Base-by-base conservation (phyloP, 139 green algal genomes). In the Zygnema circumcarinatum region DNA sequence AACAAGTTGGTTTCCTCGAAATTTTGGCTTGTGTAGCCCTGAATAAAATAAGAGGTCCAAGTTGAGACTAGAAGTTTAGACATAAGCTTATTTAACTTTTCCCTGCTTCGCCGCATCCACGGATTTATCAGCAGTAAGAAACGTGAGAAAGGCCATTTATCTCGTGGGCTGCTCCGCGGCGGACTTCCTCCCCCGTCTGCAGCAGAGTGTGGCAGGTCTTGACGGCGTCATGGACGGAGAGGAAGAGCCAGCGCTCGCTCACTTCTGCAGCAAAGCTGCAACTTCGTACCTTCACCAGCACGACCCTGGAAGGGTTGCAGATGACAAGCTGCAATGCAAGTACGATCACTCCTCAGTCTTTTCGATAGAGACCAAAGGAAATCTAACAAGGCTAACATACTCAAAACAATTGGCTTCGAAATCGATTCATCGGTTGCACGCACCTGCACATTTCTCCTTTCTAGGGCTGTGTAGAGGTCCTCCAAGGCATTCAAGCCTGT, bases 401-500 rank as follows among this genome's bases (percentile, higher is more conserved):
- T 7, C 11, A 25, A 78, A 52, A 78, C 16, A 78, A 22, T 3
- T 39, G 16, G 11, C 11, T 16, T 78, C 11, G 36, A 41, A 41
- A 16, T 78, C 69, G 35, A 20, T 78, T 11, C 16, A 38, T 41
- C 16, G 11, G 16, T 38, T n/a, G 7, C 69, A 41, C 69, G 11
- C 16, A 83, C 75, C 32, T 83, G 75, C 2, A 83, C 75, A 53
- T 62, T 33, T 2, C 25, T 33, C 35, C 16, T 41, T 33, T 88
- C 67, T 7, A 85, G 32, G 20, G 67, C 73, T 2, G 3, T 20
- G 75, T 89, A 32, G n/a, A 90, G 84, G 7, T 90, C 85, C 39
- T 85, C 42, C 22, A 90, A 81, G 0, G 52, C 74, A 88, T 95
- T 91, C 29, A 94, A 81, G 32, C 91, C 94, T 1, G 89, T 96